Percentiles rank a stretch among this genome's conserved stretches.
Conservation (phyloP, 2,329 filamentous ascomycete species). For the Neophaeococcomyces aloes region DNA sequence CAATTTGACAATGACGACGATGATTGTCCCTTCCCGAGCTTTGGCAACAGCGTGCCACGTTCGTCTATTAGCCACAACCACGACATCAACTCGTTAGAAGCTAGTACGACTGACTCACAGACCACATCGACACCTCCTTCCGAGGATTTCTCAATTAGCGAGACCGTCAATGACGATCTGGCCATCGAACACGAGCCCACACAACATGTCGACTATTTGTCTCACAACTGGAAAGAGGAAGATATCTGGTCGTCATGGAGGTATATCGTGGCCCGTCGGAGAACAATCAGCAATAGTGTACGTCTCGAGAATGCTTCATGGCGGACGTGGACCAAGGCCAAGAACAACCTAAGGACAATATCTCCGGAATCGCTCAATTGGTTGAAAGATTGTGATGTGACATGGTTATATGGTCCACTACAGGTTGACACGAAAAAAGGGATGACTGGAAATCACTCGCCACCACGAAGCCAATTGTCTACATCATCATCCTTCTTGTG, state of each 20-base stretch:
- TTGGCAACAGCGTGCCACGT: slow-evolving; percentile 20
- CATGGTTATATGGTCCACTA: slow-evolving; percentile 90
- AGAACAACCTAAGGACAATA: slow-evolving; percentile 75
- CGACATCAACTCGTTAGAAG: slow-evolving; percentile 25
- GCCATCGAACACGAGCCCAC: slow-evolving; percentile 65
- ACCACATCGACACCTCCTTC: slow-evolving; percentile 39
- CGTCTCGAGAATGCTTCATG: slow-evolving; percentile 92
- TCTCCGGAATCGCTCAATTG: slow-evolving; percentile 89
- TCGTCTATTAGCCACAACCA: slow-evolving; percentile 2
- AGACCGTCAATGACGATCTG: slow-evolving; percentile 68
- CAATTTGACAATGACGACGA: slow-evolving; percentile 22
- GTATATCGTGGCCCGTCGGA: slow-evolving; percentile 72
- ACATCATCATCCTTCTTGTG: slow-evolving; percentile 58
- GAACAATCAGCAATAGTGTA: slow-evolving; percentile 63
- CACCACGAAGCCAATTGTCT: slow-evolving; percentile 45
- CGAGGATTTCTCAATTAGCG: slow-evolving; percentile 46
- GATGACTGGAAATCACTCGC: slow-evolving; percentile 37
- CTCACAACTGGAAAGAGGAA: slow-evolving; percentile 86
- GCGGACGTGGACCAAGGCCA: slow-evolving; percentile 92
- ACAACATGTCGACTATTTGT: slow-evolving; percentile 88
- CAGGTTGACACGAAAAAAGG: slow-evolving; percentile 57
- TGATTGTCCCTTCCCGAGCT: slow-evolving; percentile 37
- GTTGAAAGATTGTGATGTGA: slow-evolving; percentile 95
- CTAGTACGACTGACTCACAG: slow-evolving; percentile 11
- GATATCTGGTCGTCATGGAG: slow-evolving; percentile 98